phyloP scores from a whole-genome alignment of 805 yeast genomes.

The Candida krabiensis region DNA sequence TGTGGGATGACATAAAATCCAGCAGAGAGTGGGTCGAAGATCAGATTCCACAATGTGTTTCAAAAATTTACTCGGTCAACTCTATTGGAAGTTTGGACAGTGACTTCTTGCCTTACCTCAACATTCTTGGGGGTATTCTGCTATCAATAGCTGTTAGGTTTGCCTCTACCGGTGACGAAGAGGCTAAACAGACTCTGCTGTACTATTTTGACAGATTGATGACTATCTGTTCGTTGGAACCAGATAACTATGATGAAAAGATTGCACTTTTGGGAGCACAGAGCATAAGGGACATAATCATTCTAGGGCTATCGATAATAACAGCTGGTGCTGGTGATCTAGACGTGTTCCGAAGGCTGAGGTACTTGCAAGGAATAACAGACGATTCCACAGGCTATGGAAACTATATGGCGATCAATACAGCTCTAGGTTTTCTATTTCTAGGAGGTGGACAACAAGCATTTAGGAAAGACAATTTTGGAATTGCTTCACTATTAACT shows the following conservation, averaged over 20 bases:
- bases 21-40: conserved; percentile 54
- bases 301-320: conserved; percentile 65
- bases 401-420: conserved; percentile 70
- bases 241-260: conserved; percentile 55
- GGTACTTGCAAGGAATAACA: conserved; percentile 65
- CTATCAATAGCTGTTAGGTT: conserved; percentile 70
- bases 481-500: conserved; percentile 67
- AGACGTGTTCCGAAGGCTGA: conserved; percentile 67
- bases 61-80: conserved; percentile 28
- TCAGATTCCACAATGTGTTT: conserved; percentile 53
- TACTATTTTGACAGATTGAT: conserved; percentile 53
- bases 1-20: conserved; percentile 66
- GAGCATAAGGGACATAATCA: conserved; percentile 56
- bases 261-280: conserved; percentile 54
- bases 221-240: conserved; percentile 41
- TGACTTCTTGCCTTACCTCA: conserved; percentile 61
- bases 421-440: conserved; percentile 85
- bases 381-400: conserved; percentile 52
- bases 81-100: conserved; percentile 44
- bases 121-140: conserved; percentile 72
- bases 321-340: conserved; percentile 94
- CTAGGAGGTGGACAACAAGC: conserved; percentile 93
- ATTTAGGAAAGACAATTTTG: conserved; percentile 58
- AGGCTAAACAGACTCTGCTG: conserved; percentile 56
- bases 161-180: conserved; percentile 65